These are phyloP conservation scores for Asclepias syriaca DNA, from an alignment of 257 asterid genomes.

Conservation along the genomic window DNA sequence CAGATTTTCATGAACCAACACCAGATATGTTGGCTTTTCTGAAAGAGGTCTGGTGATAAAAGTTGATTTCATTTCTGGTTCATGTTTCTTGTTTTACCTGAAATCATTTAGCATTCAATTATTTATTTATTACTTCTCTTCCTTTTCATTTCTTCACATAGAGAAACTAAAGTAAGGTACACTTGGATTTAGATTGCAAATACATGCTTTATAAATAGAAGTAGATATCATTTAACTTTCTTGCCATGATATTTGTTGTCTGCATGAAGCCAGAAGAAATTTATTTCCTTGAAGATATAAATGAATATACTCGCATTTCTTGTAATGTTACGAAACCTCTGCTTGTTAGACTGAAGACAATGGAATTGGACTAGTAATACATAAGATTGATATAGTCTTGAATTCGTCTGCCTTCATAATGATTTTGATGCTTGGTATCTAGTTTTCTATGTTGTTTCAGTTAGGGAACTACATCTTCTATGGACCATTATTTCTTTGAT, in stretches of 20 bases:
- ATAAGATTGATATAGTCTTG: neutral
- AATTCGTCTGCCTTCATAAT: neutral
- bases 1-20: constrained; percentile 98
- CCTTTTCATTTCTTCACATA: neutral
- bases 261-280: neutral
- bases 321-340: neutral
- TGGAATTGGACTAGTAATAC: neutral
- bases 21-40: constrained; percentile 85
- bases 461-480: neutral
- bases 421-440: neutral
- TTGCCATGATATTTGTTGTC: neutral
- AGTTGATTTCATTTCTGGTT: neutral
- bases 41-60: constrained; percentile 61
- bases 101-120: neutral
- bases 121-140: neutral
- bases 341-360: neutral
- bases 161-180: neutral
- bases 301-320: neutral
- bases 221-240: neutral
- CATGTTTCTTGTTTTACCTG: neutral
- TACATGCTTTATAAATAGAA: neutral
- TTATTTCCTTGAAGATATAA: neutral
- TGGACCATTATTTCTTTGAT: neutral
- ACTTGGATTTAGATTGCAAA: neutral
- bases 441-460: neutral